Percentiles rank a stretch among this genome's conserved stretches.
These are phyloP conservation scores for Carex parvula DNA, from an alignment of 176 grass and related monocot genomes.

Conservation along the genomic window DNA sequence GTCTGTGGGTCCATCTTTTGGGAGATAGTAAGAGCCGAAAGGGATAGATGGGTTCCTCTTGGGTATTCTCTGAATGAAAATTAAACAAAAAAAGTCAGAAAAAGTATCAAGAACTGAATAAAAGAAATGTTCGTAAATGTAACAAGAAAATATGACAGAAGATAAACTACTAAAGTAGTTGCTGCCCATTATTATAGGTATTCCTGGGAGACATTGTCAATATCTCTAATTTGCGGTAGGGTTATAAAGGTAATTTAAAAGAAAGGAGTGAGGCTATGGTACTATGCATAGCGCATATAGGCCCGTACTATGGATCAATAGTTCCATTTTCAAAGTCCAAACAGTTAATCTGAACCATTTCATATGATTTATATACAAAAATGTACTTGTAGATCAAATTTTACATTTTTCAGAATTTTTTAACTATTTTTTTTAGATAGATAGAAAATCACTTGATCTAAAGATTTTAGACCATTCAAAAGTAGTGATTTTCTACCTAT, in stretches of 20 bases:
- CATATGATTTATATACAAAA: too few relatives aligned
- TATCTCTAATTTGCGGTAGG: background rate
- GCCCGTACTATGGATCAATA: too few relatives aligned
- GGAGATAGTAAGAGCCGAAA: conserved; percentile 81
- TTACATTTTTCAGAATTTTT: too few relatives aligned
- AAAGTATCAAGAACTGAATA: background rate
- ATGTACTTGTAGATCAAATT: too few relatives aligned
- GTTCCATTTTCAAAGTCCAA: too few relatives aligned
- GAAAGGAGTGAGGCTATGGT: too few relatives aligned
- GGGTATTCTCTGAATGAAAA: conserved; percentile 62
- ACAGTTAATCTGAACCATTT: too few relatives aligned
- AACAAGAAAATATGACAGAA: conserved; percentile 21
- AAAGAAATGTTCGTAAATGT: conserved; percentile 13
- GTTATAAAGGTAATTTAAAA: background rate
- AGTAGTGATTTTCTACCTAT: too few relatives aligned
- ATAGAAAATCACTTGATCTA: too few relatives aligned
- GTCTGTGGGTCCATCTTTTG: conserved; percentile 37
- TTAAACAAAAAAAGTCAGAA: conserved; percentile 25
- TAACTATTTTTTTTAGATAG: too few relatives aligned
- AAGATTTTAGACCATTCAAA: too few relatives aligned
- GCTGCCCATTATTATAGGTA: background rate
- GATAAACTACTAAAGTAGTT: conserved; percentile 13
- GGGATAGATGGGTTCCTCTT: conserved; percentile 62
- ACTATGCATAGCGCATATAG: too few relatives aligned
- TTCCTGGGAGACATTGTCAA: background rate